phyloP scores from a whole-genome alignment of 805 yeast genomes.

The Clavispora santaluciae region DNA sequence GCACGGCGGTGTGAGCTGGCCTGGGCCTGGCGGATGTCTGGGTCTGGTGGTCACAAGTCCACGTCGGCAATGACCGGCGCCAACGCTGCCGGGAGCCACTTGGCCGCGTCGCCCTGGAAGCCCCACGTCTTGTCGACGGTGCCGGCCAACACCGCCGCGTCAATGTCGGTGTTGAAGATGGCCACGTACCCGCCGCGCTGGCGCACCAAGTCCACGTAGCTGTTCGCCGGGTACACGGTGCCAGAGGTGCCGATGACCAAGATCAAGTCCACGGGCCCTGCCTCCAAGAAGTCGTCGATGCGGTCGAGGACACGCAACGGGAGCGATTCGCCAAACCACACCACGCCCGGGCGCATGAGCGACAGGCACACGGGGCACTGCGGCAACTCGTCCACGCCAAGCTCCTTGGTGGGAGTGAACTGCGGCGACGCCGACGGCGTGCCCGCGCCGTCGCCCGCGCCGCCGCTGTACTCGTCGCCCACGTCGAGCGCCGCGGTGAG shows the following conservation, averaged over 20 bases:
- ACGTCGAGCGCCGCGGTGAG: slow-evolving; percentile 49
- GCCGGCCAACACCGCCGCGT: slow-evolving; percentile 38
- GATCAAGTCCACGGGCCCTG: slow-evolving; percentile 58
- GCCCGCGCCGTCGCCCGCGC: background rate
- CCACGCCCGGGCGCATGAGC: slow-evolving; percentile 80
- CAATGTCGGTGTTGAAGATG: slow-evolving; percentile 70
- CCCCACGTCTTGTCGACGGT: slow-evolving; percentile 54
- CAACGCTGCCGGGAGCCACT: slow-evolving; percentile 55
- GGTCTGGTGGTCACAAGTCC: too few species aligned
- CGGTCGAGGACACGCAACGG: slow-evolving; percentile 57
- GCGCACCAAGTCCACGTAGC: slow-evolving; percentile 75
- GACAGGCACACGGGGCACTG: slow-evolving; percentile 68
- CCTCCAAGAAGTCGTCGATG: slow-evolving; percentile 67
- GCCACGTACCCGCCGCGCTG: slow-evolving; percentile 79
- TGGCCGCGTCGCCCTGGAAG: slow-evolving; percentile 76
- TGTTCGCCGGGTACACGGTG: slow-evolving; percentile 87
- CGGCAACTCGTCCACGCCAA: slow-evolving; percentile 56
- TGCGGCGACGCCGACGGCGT: slow-evolving; percentile 33
- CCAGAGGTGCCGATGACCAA: slow-evolving; percentile 85
- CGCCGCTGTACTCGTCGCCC: slow-evolving; percentile 2
- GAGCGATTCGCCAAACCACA: slow-evolving; percentile 91
- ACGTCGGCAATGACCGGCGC: background rate
- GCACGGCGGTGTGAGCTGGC: too few species aligned
- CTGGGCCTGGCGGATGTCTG: too few species aligned
- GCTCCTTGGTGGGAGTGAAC: slow-evolving; percentile 42